Evolutionary conservation across 2,329 filamentous ascomycete species (phyloP).

Genomic region (Penicillium occitanis): DNA sequence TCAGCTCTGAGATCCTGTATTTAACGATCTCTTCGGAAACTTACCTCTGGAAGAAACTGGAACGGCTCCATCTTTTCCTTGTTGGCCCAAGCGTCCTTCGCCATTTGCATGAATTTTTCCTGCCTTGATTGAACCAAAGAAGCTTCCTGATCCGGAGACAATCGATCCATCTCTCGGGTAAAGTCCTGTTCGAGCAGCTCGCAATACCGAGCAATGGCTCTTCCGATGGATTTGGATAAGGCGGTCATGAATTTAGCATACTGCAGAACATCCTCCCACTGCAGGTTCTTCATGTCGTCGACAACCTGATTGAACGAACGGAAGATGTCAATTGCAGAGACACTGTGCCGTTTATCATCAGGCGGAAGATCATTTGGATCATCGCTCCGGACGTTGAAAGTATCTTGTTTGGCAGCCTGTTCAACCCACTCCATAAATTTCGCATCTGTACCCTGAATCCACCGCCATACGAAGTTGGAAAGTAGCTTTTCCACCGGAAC

Average conservation of each 20-base stretch:
- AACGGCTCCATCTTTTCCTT: conserved; percentile 96
- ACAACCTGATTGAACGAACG: conserved; percentile 89
- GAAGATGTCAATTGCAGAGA: conserved; percentile 91
- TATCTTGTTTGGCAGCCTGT: conserved; percentile 84
- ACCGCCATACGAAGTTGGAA: conserved; percentile 92
- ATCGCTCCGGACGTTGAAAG: conserved; percentile 72
- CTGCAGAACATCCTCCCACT: conserved; percentile 91
- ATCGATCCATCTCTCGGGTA: conserved; percentile 85
- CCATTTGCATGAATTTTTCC: conserved; percentile 89
- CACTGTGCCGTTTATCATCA: conserved; percentile 85
- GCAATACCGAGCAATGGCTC: conserved; percentile 83
- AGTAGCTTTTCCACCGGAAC: conserved; percentile 86
- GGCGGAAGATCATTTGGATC: conserved; percentile 62
- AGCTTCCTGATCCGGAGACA: conserved; percentile 82
- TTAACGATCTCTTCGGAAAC: conserved; percentile 26
- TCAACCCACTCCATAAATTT: conserved; percentile 83
- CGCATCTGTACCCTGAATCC: conserved; percentile 78
- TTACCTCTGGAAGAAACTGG: conserved; percentile 89
- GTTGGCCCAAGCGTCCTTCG: conserved; percentile 87
- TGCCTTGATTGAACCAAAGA: conserved; percentile 76
- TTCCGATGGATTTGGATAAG: conserved; percentile 78
- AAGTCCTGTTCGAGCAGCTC: conserved; percentile 86
- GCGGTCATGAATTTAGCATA: conserved; percentile 97
- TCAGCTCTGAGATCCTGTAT: background rate
- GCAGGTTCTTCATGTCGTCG: conserved; percentile 78